phyloP scores from a whole-genome alignment of 768 basidiomycete genomes.

The Tephrocybe sp. region DNA sequence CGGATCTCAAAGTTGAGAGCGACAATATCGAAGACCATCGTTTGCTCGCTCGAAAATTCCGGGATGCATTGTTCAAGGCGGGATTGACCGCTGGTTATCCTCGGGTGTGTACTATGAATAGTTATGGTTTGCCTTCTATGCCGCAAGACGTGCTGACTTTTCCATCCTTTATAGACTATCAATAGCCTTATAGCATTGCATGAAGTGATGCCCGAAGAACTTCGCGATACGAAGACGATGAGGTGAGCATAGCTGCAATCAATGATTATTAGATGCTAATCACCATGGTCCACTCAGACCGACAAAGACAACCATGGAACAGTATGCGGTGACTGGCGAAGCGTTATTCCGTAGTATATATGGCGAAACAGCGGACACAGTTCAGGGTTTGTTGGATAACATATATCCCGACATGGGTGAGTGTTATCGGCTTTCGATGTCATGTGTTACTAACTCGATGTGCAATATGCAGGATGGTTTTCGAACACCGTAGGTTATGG shows the following conservation, averaged over 20 bases:
- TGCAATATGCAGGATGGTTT: slow-evolving; percentile 51
- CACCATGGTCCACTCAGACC: no score
- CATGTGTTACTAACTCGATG: slow-evolving; percentile 1
- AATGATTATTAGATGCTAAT: no score
- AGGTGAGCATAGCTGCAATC: slow-evolving; percentile 33
- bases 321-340: slow-evolving; percentile 42
- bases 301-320: slow-evolving; percentile 37
- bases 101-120: no score
- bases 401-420: slow-evolving; percentile 68
- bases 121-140: no score
- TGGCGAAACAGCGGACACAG: slow-evolving; percentile 50
- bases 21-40: slow-evolving; percentile 33
- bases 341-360: slow-evolving; percentile 50
- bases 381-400: slow-evolving; percentile 45
- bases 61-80: slow-evolving; percentile 63
- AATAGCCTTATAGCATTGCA: slow-evolving; percentile 54
- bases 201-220: slow-evolving; percentile 49
- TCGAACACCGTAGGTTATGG: slow-evolving; percentile 58
- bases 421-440: slow-evolving; percentile 12
- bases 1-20: slow-evolving; percentile 37
- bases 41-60: slow-evolving; percentile 51
- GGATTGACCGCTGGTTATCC: slow-evolving; percentile 59
- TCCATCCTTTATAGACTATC: slow-evolving; percentile 41
- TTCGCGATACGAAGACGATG: slow-evolving; percentile 45
- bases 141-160: neutral